Evolutionary conservation across 352 stramenopile species (phyloP).

Genomic region (Lagenidium sp.): DNA sequence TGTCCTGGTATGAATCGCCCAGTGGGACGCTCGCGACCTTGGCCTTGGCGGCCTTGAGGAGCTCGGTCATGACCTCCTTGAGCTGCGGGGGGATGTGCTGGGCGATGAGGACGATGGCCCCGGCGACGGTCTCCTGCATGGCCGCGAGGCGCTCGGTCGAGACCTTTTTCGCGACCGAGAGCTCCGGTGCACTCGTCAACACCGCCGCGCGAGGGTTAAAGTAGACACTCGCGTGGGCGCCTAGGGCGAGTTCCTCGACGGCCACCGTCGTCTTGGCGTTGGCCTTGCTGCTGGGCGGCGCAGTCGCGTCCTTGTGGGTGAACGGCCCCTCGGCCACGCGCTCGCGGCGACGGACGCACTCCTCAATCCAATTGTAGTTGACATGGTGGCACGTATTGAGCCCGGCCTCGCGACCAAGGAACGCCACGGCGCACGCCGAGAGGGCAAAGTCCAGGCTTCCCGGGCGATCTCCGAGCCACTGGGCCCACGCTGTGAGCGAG

Average conservation of each 20-base stretch:
- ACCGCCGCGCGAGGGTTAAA: slow-evolving; percentile 1
- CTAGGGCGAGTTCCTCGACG: slow-evolving; percentile 10
- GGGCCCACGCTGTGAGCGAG: slow-evolving; percentile 29
- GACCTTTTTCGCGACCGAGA: slow-evolving; percentile 8
- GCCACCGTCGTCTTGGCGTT: slow-evolving; percentile 3
- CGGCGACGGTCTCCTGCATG: slow-evolving; percentile 42
- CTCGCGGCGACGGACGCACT: slow-evolving; percentile 49
- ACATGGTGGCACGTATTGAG: slow-evolving; percentile 53
- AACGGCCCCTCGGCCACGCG: slow-evolving; percentile 39
- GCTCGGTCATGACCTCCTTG: slow-evolving; percentile 49
- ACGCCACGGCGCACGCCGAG: slow-evolving; percentile 48
- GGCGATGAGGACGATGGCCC: slow-evolving; percentile 58
- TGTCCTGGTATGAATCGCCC: slow-evolving; percentile 60
- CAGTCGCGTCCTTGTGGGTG: slow-evolving; percentile 2
- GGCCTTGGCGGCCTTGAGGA: slow-evolving; percentile 58
- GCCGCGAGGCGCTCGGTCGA: slow-evolving; percentile 32
- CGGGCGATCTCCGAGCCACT: slow-evolving; percentile 24
- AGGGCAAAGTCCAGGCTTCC: slow-evolving; percentile 31
- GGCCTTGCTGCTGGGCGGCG: background rate
- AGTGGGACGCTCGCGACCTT: slow-evolving; percentile 77
- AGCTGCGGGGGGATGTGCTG: slow-evolving; percentile 63
- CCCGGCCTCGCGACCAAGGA: slow-evolving; percentile 33
- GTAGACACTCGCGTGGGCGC: slow-evolving; percentile 3
- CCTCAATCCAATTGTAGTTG: slow-evolving; percentile 77
- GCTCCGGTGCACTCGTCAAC: slow-evolving; percentile 8